Evolutionary conservation across 2,329 filamentous ascomycete species (phyloP), one percentile per base, ranked within the genome.

Genomic region (Zelopaecilomyces penicillatus): DNA sequence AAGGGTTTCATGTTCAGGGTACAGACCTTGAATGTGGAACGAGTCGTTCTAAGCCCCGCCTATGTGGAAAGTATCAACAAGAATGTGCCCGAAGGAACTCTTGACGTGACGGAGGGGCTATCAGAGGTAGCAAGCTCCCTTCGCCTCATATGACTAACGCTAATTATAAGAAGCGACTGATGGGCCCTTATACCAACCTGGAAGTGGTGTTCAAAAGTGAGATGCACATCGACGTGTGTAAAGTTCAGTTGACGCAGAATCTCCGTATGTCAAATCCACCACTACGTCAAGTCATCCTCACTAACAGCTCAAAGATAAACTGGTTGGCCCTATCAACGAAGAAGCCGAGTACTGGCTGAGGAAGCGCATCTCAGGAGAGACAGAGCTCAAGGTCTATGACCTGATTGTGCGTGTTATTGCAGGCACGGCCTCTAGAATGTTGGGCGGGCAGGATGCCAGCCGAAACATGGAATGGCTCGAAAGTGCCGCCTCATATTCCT

Each of bases 261-360:
- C 44, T 47, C 34, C 40, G 40, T 42, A 19, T 9, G 30, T n/a
- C 9, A 5, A 33, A 33, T 3, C 30, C 12, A 32, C 29, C 29
- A 32, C 7, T 26, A 35, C 37, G 30, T 28, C 6, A 39, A 4
- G 37, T 27, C 37, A 5, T 39, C 37, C 12, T 6, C 11, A 39
- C 37, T 39, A 28, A 39, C 37, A 28, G 7, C 11, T 34, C 19
- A 8, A 34, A 42, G 40, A 32, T 5, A 42, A 34, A 29, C 26
- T 42, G 40, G 35, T 42, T 33, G 40, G n/a, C 27, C 37, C 37
- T 28, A 30, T 44, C 42, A 32, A 44, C 34, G 36, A 46, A 4
- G 44, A 46, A 30, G 44, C 44, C 28, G 34, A 30, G 28, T 46
- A 42, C 44, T 46, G 44, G 44, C 39, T 46, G n/a, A n/a, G n/a